Base-by-base conservation (phyloP, 2,329 filamentous ascomycete species). In the Arthroderma sp. region DNA sequence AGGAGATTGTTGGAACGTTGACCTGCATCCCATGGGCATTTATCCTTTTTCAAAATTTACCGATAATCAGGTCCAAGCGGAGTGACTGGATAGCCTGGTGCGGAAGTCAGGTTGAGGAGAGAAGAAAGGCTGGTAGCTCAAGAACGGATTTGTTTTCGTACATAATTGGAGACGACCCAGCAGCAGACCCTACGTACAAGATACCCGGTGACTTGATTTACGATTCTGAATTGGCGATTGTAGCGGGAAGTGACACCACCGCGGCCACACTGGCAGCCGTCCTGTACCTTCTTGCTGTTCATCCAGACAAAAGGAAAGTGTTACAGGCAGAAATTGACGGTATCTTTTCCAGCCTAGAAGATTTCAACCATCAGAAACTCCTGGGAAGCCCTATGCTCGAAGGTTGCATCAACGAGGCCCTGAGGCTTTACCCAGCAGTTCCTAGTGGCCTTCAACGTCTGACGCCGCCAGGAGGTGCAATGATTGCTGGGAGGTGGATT, bases 161-260 rank as follows among this genome's bases (percentile, higher is more conserved):
- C 29, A 44, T 48, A 30, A 32, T 48, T 11, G 39, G 34, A 6
- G 36, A 32, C 5, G 31, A 40, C 8, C 41, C 31, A 5, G 8
- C 22, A 11, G 15, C 15, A 8, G 27, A 28, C 29, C 7, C 31
- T 15, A 15, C 15, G 22, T 15, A 34, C 15, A 34, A 9, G 7
- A 9, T 31, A 9, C 27, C 33, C 15, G 38, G 42, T 6, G 46
- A 48, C 27, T 36, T 50, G 22, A 31, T 42, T 30, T 38, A 32
- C 29, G 39, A 48, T 28, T 28, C 36, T 28, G 42, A 49, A 29
- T 34, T 50, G 34, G 34, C 43, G n/a, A 48, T 48, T 31, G 37
- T 48, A 4, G 47, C 50, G 8, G 45, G 41, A 9, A 65, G 62
- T 40, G 64, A 66, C 31, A 67, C 62, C 9, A 60, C 53, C 3